Conservation (phyloP, 768 basidiomycete species). For the Phanerochaete carnosa region DNA sequence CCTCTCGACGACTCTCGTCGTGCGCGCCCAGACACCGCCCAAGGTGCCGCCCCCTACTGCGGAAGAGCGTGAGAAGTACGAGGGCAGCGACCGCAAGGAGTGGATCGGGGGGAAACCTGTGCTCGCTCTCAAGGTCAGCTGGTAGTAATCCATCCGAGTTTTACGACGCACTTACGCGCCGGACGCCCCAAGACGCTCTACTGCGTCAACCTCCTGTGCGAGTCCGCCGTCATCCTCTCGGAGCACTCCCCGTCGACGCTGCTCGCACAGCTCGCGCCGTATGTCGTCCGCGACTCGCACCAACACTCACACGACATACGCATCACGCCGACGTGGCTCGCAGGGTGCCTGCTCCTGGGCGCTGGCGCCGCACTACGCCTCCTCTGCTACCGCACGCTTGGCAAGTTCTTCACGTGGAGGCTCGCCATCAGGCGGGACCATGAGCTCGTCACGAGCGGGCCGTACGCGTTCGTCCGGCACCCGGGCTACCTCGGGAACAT, state of each 20-base stretch:
- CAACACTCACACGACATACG: background rate
- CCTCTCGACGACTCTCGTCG: background rate
- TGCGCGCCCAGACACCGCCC: background rate
- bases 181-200: background rate
- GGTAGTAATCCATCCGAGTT: background rate
- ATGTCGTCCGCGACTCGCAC: background rate
- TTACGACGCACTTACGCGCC: background rate
- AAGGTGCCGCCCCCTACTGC: background rate
- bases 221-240: background rate
- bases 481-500: slow-evolving; percentile 19
- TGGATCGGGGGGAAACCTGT: background rate
- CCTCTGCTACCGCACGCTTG: slow-evolving; percentile 23
- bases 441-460: slow-evolving; percentile 24
- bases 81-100: background rate
- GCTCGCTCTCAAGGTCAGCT: background rate
- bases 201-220: background rate
- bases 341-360: background rate
- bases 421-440: slow-evolving; percentile 23
- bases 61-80: background rate
- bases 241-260: background rate
- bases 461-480: slow-evolving; percentile 28
- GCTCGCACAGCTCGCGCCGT: background rate
- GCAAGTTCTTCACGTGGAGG: slow-evolving; percentile 26
- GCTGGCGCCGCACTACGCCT: background rate
- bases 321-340: background rate